Conservation (phyloP, 148 eudicot species). For the Agrostemma githago region DNA sequence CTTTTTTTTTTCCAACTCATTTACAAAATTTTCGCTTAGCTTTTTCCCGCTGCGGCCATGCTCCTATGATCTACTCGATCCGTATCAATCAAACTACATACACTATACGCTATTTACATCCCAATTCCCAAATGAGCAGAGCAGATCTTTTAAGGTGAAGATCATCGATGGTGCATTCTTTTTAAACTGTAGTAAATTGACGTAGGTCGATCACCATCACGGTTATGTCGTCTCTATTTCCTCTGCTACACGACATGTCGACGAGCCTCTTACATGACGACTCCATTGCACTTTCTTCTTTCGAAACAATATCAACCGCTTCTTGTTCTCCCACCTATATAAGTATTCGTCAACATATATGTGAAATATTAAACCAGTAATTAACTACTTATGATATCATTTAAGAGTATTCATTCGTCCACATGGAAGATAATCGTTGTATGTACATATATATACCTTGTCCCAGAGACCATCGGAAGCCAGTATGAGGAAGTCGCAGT, state of each 20-base stretch:
- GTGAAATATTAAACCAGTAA: background rate
- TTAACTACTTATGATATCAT: background rate
- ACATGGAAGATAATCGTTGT: background rate
- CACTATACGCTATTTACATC: background rate
- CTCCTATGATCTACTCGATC: background rate
- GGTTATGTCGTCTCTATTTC: constrained; percentile 41
- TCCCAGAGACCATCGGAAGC: constrained; percentile 65
- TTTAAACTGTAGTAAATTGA: constrained; percentile 14
- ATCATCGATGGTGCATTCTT: background rate
- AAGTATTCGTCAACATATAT: constrained; percentile 1
- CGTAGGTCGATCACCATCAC: constrained; percentile 38
- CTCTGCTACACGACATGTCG: constrained; percentile 35
- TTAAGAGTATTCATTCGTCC: background rate
- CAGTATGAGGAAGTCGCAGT: constrained; percentile 40
- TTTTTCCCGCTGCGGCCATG: background rate
- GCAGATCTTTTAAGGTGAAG: background rate
- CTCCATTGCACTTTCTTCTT: constrained; percentile 16
- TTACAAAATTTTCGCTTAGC: background rate
- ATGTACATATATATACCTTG: constrained; percentile 27
- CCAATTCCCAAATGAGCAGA: background rate
- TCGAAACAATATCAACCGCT: constrained; percentile 26
- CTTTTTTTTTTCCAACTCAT: background rate
- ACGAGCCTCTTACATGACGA: constrained; percentile 35
- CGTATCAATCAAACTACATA: background rate
- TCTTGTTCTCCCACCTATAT: constrained; percentile 35